Conservation (phyloP, 768 basidiomycete genomes). For the Trametes cinnabarina region DNA sequence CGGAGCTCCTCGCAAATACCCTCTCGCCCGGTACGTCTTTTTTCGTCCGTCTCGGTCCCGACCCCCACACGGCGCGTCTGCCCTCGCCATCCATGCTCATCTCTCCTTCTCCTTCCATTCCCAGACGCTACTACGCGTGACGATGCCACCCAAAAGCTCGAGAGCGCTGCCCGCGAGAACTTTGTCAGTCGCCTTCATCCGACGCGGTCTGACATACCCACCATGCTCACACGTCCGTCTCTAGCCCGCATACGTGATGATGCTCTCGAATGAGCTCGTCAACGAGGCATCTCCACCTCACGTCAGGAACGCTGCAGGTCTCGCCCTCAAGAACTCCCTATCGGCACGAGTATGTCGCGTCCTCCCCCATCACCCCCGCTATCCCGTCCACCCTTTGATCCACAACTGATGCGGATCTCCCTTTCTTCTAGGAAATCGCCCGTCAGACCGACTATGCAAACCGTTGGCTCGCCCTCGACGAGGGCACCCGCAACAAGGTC, state of each 20-base stretch:
- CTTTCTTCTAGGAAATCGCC: slow-evolving; percentile 55
- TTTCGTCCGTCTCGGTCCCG: slow-evolving; percentile 30
- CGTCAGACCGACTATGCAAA: slow-evolving; percentile 74
- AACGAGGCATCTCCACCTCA: slow-evolving; percentile 69
- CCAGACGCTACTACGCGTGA: slow-evolving; percentile 88
- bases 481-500: slow-evolving; percentile 70
- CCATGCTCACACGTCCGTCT: slow-evolving; percentile 15
- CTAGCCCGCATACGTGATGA: slow-evolving; percentile 90
- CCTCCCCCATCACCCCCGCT: slow-evolving; percentile 19
- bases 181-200: slow-evolving; percentile 57
- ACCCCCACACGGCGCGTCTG: slow-evolving; percentile 13
- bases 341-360: slow-evolving; percentile 79
- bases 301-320: slow-evolving; percentile 91
- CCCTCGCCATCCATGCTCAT: slow-evolving; percentile 19
- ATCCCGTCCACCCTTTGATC: slow-evolving; percentile 24
- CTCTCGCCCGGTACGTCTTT: slow-evolving; percentile 77
- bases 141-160: slow-evolving; percentile 87
- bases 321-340: slow-evolving; percentile 95
- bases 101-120: slow-evolving; percentile 18
- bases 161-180: slow-evolving; percentile 82
- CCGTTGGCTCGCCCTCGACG: slow-evolving; percentile 79
- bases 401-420: slow-evolving; percentile 15
- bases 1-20: slow-evolving; percentile 87
- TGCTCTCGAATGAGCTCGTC: slow-evolving; percentile 81
- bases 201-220: slow-evolving; percentile 4